Conservation (phyloP, 495 filamentous ascomycete species). For the Stereocaulon alpinum region DNA sequence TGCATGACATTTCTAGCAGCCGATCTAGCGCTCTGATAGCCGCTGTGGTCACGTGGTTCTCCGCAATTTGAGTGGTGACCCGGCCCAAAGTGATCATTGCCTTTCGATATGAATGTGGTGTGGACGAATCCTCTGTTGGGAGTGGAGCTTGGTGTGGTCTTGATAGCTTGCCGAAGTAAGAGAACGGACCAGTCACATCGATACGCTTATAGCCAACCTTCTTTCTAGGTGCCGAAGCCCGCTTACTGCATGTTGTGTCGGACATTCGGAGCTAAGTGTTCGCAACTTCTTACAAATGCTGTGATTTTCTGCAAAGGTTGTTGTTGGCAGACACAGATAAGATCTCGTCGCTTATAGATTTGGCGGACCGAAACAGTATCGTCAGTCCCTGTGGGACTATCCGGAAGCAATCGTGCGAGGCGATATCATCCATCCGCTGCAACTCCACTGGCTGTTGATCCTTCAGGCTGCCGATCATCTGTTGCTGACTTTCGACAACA, state of each 20-base stretch:
- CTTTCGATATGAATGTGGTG: neutral
- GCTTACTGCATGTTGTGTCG: neutral
- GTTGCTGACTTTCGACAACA: neutral
- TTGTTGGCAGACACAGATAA: too few species aligned
- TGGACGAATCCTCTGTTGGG: neutral
- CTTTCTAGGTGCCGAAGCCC: neutral
- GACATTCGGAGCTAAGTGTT: neutral
- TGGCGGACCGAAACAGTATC: too few species aligned
- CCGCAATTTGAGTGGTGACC: neutral
- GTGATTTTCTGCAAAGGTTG: too few species aligned
- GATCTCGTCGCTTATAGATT: too few species aligned
- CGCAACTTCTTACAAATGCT: too few species aligned
- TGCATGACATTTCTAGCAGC: constrained; percentile 2
- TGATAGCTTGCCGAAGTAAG: too few species aligned
- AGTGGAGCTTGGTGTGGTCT: too few species aligned
- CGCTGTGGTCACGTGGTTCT: neutral
- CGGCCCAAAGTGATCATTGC: neutral
- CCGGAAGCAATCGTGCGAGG: too few species aligned
- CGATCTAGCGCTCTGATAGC: neutral
- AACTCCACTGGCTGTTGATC: too few species aligned
- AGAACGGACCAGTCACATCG: neutral
- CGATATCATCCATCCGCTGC: too few species aligned
- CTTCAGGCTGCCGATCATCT: neutral
- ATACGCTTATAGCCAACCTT: constrained; percentile 5
- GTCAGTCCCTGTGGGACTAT: too few species aligned